A percentile compares a stretch with the other conserved stretches of the same genome.
phyloP scores from a whole-genome alignment of 2,329 filamentous ascomycete species.

The Polytolypa hystricis region DNA sequence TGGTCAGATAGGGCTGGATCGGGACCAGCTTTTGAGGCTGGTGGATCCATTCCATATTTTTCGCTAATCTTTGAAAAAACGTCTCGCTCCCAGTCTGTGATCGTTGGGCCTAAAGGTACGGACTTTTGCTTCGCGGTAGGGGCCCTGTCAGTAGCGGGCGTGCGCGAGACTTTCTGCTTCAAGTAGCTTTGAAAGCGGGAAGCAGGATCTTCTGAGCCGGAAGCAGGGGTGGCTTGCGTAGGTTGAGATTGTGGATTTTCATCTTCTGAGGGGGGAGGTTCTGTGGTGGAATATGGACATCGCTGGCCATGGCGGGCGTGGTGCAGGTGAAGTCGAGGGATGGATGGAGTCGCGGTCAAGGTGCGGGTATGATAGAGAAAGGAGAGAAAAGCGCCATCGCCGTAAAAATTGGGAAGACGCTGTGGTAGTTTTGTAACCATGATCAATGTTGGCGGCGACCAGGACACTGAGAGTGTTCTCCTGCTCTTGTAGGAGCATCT shows the following conservation, averaged over 20 bases:
- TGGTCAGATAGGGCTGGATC: too few species aligned
- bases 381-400: constrained; percentile 39
- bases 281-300: constrained; percentile 12
- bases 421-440: constrained; percentile 24
- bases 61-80: neutral
- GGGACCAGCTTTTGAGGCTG: too few species aligned
- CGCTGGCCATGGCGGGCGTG: constrained; percentile 1
- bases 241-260: neutral
- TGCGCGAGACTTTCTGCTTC: neutral
- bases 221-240: neutral
- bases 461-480: too few species aligned
- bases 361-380: constrained; percentile 66
- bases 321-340: constrained; percentile 6
- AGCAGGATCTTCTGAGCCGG: constrained; percentile 1
- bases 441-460: too few species aligned
- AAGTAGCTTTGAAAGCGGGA: neutral
- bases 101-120: too few species aligned
- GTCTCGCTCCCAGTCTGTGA: neutral
- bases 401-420: constrained; percentile 19
- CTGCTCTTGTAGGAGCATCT: too few species aligned
- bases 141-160: too few species aligned
- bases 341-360: constrained; percentile 23
- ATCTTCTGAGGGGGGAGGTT: neutral
- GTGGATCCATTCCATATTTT: neutral
- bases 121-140: too few species aligned